Evolutionary conservation across 2,329 filamentous ascomycete species (phyloP).

Genomic region (Paecilomyces formosus): DNA sequence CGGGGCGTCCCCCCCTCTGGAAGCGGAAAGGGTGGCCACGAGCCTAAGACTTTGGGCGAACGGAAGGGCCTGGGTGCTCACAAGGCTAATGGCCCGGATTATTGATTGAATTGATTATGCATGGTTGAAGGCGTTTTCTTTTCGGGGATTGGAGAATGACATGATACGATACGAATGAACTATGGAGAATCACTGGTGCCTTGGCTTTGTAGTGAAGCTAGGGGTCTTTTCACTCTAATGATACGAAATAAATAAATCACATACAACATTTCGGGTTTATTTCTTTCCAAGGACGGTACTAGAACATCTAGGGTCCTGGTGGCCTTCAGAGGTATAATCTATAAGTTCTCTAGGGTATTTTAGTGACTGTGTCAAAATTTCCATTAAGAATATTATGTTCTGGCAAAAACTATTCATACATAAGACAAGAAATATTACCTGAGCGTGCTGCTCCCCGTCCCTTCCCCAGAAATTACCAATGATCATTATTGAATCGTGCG

Average conservation of each 20-base stretch:
- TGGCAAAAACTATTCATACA: background rate
- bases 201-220: no score
- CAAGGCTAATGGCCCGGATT: constrained; percentile 1
- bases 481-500: no score
- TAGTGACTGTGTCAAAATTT: background rate
- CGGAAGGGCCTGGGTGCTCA: constrained; percentile 25
- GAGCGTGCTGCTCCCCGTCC: background rate
- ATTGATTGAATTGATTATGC: background rate
- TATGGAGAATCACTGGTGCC: no score
- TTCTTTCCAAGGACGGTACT: no score
- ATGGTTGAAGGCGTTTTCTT: background rate
- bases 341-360: no score
- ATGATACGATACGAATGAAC: no score
- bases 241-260: no score
- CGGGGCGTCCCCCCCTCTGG: constrained; percentile 15
- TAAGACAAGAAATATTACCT: background rate
- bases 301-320: no score
- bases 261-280: no score
- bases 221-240: no score
- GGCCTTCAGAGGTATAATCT: no score
- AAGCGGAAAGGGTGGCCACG: constrained; percentile 31
- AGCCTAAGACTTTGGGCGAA: constrained; percentile 26
- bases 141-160: background rate
- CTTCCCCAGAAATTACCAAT: background rate
- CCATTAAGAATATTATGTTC: background rate